Base-by-base conservation (phyloP, 2,329 filamentous ascomycete genomes). In the Beauveria sp. region DNA sequence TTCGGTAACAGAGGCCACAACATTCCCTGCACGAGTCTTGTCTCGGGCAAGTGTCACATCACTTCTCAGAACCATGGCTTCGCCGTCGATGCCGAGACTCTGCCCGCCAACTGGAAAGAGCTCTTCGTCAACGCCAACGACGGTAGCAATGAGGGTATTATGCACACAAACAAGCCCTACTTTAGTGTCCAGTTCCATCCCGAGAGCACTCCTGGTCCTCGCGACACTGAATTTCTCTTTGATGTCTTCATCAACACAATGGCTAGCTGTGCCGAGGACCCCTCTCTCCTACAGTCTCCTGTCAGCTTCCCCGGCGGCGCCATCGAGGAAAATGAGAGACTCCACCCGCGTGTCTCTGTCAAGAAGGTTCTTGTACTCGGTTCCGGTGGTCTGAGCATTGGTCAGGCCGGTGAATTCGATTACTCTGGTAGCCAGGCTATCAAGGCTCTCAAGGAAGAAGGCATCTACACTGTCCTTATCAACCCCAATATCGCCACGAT, bases 181-280 rank as follows among this genome's bases (percentile, higher is more conserved):
- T 99, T 99, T 82, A 97, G 92, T 80, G 94, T 97, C n/a, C 94
- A 99, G 73, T 99, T 99, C 79, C 94, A 99, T 72, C 94, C 94
- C 0, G 94, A 99, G 76, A 96, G 92, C 79, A 96, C 92, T 1
- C 94, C 94, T 3, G 94, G 94, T 62, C 94, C 94, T 56, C 85
- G 91, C 41, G 94, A 99, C 72, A 99, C 94, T 30, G 94, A 99
- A 74, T 97, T 90, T 72, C 82, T 99, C 28, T 99, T 99, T 66
- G 92, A 99, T 74, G 91, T 97, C 65, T 99, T 99, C 79, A 90
- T 99, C 71, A 79, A 88, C 76, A 89, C 92, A 22, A 90, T 97
- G 66, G 79, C 84, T 70, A 83, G 88, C 68, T 89, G 89, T 62
- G 80, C 92, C 53, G 76, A 83, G 60, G 86, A 92, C 64, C 75